Evolutionary conservation across 306 rosid species (phyloP).

Genomic region (Vigna unguiculata): DNA sequence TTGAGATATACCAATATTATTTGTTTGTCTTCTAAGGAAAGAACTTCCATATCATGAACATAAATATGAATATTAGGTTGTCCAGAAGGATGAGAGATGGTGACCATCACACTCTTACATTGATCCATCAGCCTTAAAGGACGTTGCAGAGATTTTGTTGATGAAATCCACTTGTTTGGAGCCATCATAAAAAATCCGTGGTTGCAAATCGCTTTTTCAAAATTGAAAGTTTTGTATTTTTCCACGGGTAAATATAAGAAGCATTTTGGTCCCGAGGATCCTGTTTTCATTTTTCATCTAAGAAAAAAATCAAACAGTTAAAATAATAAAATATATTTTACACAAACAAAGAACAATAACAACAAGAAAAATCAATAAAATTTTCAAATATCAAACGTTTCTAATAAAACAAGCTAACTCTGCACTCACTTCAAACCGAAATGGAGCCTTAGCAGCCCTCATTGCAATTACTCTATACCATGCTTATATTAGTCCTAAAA

Average conservation of each 20-base stretch:
- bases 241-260: slow-evolving; percentile 14
- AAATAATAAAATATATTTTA: no score
- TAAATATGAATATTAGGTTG: slow-evolving; percentile 17
- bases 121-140: slow-evolving; percentile 51
- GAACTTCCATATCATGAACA: not conserved
- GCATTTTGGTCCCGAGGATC: not conserved
- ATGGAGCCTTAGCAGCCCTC: no score
- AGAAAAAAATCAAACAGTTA: no score
- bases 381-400: no score
- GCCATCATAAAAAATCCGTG: slow-evolving; percentile 63
- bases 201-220: slow-evolving; percentile 48
- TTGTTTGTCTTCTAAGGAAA: slow-evolving; percentile 15
- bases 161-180: slow-evolving; percentile 56
- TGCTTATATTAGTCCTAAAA: no score
- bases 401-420: no score
- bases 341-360: no score
- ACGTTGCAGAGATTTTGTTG: slow-evolving; percentile 44
- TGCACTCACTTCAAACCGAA: no score
- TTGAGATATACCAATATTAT: slow-evolving; percentile 19
- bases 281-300: not conserved
- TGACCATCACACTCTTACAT: not conserved
- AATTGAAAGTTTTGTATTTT: not conserved
- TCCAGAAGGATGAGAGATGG: slow-evolving; percentile 28
- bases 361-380: no score
- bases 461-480: no score